Base-by-base conservation (phyloP, 208 protist genomes). In the Leishmania aethiopica region DNA sequence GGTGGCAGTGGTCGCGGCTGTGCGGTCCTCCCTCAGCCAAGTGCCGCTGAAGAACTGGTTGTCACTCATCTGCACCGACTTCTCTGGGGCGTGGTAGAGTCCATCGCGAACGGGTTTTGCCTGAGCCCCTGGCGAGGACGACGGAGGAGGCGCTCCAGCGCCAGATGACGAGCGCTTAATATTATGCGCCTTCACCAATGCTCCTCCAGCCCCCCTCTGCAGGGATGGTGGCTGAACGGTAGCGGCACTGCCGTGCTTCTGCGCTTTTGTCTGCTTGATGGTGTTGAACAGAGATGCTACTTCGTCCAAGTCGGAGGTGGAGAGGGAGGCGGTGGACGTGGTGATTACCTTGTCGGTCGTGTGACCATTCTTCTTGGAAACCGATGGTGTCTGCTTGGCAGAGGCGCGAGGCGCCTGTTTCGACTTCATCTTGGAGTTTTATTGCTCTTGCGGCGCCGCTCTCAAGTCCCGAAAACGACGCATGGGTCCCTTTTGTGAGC, bases 31-130 rank as follows among this genome's bases (percentile, higher is more conserved):
- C 70, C 77, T 89, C 55, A 85, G 72, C 78, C 86, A 88, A 35
- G 81, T 84, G 2, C 86, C 77, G 66, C 89, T 88, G 87, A 97
- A 97, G 74, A 98, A 98, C 22, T 81, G 89, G 45, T 84, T 87
- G 86, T 98, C 95, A 81, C 88, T 92, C 86, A 98, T 90, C 51
- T 91, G 86, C 32, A 96, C 73, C 1, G 87, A 91, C 85, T 93
- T 95, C 79, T 95, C 89, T 7, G 95, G 92, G 4, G 89, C 91
- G 60, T 79, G 89, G 66, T 96, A 98, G 6, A 98, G 76, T 8
- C 93, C 93, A 82, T 96, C 95, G 53, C 86, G 84, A n/a, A 81
- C 49, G 3, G 79, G 79, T 35, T 81, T 83, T 0, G 17, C 55
- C 37, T 40, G 45, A 3, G 45, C 47, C 13, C 32, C n/a, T n/a